Percentiles rank a stretch among this genome's conserved stretches.
phyloP scores from a whole-genome alignment of 345 rosid species.

The Crucihimalaya himalaica region DNA sequence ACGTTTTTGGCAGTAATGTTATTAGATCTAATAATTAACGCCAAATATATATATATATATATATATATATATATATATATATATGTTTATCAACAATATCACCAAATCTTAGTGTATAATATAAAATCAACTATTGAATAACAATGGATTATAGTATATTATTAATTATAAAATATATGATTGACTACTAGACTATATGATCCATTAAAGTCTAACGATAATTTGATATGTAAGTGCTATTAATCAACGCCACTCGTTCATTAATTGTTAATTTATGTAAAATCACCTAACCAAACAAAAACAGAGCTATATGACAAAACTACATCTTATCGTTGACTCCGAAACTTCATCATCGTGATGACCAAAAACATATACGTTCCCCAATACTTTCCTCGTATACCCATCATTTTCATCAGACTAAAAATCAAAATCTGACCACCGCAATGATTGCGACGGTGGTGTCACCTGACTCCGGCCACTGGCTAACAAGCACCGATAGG shows the following conservation, averaged over 20 bases:
- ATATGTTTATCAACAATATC: no score
- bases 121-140: background rate
- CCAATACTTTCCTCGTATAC: conserved; percentile 4
- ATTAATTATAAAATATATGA: background rate
- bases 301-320: background rate
- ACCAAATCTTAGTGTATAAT: background rate
- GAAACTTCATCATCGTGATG: conserved; percentile 24
- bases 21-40: background rate
- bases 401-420: conserved; percentile 7
- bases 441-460: conserved; percentile 20
- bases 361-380: conserved; percentile 17
- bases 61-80: no score
- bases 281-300: background rate
- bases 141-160: background rate
- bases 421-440: background rate
- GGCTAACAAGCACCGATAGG: conserved; percentile 19
- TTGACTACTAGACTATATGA: background rate
- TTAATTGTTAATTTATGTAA: conserved; percentile 2
- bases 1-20: background rate
- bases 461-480: conserved; percentile 22
- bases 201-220: background rate
- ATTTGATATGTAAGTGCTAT: background rate
- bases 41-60: background rate
- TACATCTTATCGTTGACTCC: conserved; percentile 31
- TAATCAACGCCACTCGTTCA: conserved; percentile 18